phyloP scores from a whole-genome alignment of 192 early-diverging fungal species.

The Allomyces javanicus region DNA sequence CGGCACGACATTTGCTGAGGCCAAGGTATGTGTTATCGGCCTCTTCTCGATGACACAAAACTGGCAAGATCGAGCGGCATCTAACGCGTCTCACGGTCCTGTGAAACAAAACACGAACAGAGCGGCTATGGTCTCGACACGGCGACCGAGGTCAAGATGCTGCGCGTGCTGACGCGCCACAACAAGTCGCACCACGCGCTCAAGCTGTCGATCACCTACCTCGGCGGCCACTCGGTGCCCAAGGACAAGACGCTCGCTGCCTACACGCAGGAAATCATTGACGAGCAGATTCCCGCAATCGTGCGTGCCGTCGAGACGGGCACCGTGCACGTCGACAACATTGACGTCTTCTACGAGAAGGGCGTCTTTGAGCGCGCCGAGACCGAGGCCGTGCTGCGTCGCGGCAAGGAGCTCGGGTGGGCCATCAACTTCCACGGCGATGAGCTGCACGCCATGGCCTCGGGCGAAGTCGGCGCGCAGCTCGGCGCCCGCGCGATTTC shows the following conservation, averaged over 20 bases:
- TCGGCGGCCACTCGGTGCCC: constrained; percentile 9
- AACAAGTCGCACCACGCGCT: constrained; percentile 4
- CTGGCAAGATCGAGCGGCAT: too few species aligned
- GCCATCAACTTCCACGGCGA: constrained; percentile 12
- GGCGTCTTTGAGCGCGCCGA: constrained; percentile 7
- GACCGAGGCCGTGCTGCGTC: constrained; percentile 1
- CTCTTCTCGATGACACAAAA: too few species aligned
- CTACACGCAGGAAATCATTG: constrained; percentile 5
- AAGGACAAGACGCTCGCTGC: constrained; percentile 4
- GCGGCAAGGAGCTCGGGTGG: constrained; percentile 7
- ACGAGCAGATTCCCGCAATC: constrained; percentile 9
- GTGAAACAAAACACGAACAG: too few species aligned
- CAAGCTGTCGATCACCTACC: constrained; percentile 8
- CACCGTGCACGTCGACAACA: constrained; percentile 8
- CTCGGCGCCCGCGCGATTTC: constrained; percentile 8
- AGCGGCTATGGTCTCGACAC: constrained; percentile 8
- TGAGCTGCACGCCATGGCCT: constrained; percentile 9
- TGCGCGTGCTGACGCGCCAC: constrained; percentile 2
- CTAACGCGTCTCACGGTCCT: too few species aligned
- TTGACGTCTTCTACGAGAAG: constrained; percentile 10
- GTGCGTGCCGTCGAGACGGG: constrained; percentile 3
- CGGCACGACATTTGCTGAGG: constrained; percentile 8
- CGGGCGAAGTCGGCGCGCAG: constrained; percentile 7
- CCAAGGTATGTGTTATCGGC: constrained; percentile 2
- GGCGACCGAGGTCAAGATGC: constrained; percentile 10